Evolutionary conservation across 257 asterid species (phyloP).

Genomic region (Ilex aquifolium): DNA sequence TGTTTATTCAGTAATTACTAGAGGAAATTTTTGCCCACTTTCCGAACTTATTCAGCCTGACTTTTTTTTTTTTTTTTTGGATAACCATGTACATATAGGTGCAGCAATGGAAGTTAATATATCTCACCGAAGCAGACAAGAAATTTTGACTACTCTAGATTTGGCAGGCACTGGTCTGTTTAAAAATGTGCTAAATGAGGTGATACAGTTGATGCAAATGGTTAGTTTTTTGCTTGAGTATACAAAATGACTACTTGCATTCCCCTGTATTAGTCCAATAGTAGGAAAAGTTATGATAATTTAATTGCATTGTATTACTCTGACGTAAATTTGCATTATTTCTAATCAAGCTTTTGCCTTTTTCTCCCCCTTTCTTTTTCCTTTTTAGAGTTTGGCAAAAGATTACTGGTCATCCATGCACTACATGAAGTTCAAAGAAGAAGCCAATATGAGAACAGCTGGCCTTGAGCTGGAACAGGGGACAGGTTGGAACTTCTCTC

Average conservation of each 20-base stretch:
- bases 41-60: background rate
- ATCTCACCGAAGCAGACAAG: conserved; percentile 67
- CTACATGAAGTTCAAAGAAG: conserved; percentile 70
- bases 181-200: conserved; percentile 48
- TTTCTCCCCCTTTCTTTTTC: conserved; percentile 1
- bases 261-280: background rate
- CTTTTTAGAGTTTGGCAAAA: conserved; percentile 51
- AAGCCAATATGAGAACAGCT: conserved; percentile 27
- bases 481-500: conserved; percentile 52
- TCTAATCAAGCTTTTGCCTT: background rate
- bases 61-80: background rate
- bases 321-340: background rate
- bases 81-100: conserved; percentile 29
- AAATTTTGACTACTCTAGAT: conserved; percentile 53
- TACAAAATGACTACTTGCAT: conserved; percentile 1
- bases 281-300: background rate
- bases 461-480: conserved; percentile 37
- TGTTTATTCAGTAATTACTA: background rate
- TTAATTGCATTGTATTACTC: background rate
- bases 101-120: conserved; percentile 82
- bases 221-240: conserved; percentile 27
- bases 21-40: background rate
- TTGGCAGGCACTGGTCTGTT: conserved; percentile 59
- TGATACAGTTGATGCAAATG: conserved; percentile 71
- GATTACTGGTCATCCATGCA: conserved; percentile 69